phyloP scores from a whole-genome alignment of 2,329 filamentous ascomycete genomes.

The Cordyceps cateniannulata region DNA sequence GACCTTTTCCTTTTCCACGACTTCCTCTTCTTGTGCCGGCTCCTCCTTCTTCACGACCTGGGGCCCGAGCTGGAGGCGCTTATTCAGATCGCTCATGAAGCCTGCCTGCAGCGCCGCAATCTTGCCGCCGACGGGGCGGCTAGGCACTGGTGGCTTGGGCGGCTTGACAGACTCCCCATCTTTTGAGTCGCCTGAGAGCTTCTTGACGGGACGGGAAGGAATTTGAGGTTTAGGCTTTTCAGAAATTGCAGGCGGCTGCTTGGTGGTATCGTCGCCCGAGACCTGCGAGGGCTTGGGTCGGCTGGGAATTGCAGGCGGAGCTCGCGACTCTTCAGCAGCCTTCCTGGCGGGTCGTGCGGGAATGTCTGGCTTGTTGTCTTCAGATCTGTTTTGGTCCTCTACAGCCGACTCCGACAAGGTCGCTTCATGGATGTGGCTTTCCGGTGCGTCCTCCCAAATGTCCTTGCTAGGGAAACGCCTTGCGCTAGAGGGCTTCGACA shows the following conservation, averaged over 20 bases:
- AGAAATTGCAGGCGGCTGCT: conserved; percentile 37
- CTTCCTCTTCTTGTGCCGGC: conserved; percentile 47
- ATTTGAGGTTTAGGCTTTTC: conserved; percentile 53
- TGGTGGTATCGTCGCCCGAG: conserved; percentile 29
- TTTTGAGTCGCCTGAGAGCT: conserved; percentile 31
- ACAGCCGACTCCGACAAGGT: conserved; percentile 47
- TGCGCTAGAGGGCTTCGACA: conserved; percentile 48
- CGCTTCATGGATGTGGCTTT: conserved; percentile 72
- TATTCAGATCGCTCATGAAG: conserved; percentile 91
- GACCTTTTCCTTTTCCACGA: conserved; percentile 57
- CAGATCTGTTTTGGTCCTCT: conserved; percentile 19
- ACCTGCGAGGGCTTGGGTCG: conserved; percentile 47
- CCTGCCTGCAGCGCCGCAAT: conserved; percentile 86
- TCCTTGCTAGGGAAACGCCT: conserved; percentile 85
- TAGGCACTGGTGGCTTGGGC: conserved; percentile 75
- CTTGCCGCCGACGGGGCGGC: conserved; percentile 70
- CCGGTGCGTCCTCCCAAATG: conserved; percentile 90
- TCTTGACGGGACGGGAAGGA: conserved; percentile 57
- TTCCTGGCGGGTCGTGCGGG: conserved; percentile 32
- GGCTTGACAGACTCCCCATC: conserved; percentile 37
- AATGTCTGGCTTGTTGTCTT: conserved; percentile 23
- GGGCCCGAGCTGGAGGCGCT: conserved; percentile 80
- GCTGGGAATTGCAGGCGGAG: conserved; percentile 37
- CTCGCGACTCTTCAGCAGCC: conserved; percentile 30
- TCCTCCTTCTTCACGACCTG: conserved; percentile 72